phyloP scores from a whole-genome alignment of 768 basidiomycete genomes.

The Lactifluus rugatus region DNA sequence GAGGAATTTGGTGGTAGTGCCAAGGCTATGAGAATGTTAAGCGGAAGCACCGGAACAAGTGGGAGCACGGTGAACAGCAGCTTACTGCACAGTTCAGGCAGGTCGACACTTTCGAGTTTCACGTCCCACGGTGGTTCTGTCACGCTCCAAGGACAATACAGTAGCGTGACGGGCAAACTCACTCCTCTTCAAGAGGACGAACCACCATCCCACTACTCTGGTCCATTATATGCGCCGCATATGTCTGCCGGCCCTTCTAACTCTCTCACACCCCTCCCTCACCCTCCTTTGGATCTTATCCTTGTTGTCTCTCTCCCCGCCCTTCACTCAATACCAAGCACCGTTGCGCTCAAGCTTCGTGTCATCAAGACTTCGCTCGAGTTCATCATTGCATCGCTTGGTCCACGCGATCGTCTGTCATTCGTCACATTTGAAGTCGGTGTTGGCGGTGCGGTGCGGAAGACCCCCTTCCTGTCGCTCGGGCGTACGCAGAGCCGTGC shows the following conservation, averaged over 20 bases:
- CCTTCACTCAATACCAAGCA: constrained; percentile 57
- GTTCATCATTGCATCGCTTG: constrained; percentile 71
- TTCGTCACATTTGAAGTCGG: constrained; percentile 93
- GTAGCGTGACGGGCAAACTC: constrained; percentile 16
- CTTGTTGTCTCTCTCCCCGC: constrained; percentile 84
- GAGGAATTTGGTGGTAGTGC: constrained; percentile 74
- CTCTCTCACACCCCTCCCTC: constrained; percentile 69
- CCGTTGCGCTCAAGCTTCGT: constrained; percentile 76
- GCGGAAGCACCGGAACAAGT: constrained; percentile 55
- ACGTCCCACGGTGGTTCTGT: constrained; percentile 38
- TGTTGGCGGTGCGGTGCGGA: constrained; percentile 67
- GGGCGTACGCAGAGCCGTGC: constrained; percentile 59
- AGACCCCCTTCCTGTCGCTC: constrained; percentile 83
- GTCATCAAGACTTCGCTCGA: constrained; percentile 85
- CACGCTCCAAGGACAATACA: constrained; percentile 9
- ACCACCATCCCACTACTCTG: constrained; percentile 5
- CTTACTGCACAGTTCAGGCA: constrained; percentile 48
- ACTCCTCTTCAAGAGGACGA: constrained; percentile 20
- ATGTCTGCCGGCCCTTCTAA: constrained; percentile 68
- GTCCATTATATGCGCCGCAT: constrained; percentile 35
- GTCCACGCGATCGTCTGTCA: constrained; percentile 71
- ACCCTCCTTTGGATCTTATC: constrained; percentile 87
- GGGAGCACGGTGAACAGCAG: constrained; percentile 53
- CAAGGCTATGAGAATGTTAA: constrained; percentile 72
- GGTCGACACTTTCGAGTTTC: constrained; percentile 65